Conservation (phyloP, 306 rosid species). For the Neltuma alba region DNA sequence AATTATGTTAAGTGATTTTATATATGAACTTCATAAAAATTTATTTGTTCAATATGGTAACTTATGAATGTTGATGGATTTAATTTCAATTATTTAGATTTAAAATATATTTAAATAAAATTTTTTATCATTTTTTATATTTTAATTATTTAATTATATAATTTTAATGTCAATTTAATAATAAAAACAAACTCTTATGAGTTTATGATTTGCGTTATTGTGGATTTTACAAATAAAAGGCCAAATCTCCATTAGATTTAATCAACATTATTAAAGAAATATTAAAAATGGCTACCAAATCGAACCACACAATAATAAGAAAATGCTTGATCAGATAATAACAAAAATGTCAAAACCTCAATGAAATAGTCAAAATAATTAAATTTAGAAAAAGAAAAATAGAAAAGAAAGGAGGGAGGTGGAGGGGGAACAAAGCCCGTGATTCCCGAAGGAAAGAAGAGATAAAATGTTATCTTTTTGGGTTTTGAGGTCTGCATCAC, state of each 20-base stretch:
- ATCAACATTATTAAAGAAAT: neutral
- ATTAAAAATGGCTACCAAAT: neutral
- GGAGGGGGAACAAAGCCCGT: slow-evolving; percentile 66
- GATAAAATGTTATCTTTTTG: slow-evolving; percentile 41
- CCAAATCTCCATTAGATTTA: neutral
- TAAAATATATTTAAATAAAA: no score
- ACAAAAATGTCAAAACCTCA: slow-evolving; percentile 1
- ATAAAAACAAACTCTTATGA: no score
- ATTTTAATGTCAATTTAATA: no score
- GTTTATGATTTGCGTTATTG: no score
- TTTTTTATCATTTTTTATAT: no score
- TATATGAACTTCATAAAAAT: no score
- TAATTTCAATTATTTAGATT: no score
- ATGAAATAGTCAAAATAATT: slow-evolving; percentile 28
- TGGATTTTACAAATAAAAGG: neutral
- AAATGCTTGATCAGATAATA: neutral
- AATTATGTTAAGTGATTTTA: no score
- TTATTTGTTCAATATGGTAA: no score
- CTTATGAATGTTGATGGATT: no score
- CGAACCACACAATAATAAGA: neutral
- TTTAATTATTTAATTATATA: no score
- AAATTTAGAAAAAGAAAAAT: neutral
- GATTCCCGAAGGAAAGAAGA: slow-evolving; percentile 60
- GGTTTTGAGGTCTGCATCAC: slow-evolving; percentile 47
- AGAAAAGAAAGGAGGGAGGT: slow-evolving; percentile 19